Evolutionary conservation across 305 asterid species (phyloP).

Genomic region (Rubia balearica): DNA sequence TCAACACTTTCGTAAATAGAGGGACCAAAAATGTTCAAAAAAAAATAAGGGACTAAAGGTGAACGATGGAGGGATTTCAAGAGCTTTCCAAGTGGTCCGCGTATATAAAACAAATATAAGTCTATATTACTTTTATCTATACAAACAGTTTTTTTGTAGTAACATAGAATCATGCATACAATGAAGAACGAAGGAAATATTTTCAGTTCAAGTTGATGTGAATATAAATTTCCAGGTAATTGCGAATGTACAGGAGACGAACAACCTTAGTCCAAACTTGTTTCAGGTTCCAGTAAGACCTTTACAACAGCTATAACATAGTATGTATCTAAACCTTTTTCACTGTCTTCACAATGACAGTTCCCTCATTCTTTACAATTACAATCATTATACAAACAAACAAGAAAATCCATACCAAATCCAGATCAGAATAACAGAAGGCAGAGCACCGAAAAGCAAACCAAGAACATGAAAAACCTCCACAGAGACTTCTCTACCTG

Average conservation of each 20-base stretch:
- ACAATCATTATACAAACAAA: constrained; percentile 18
- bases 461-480: constrained; percentile 49
- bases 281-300: constrained; percentile 10
- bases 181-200: background rate
- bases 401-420: background rate
- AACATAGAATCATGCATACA: too few relatives aligned
- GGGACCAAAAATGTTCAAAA: too few relatives aligned
- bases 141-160: too few relatives aligned
- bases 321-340: constrained; percentile 18
- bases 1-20: too few relatives aligned
- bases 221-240: background rate
- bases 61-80: too few relatives aligned
- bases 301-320: constrained; percentile 3
- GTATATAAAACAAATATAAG: too few relatives aligned
- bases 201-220: background rate
- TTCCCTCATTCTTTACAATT: constrained; percentile 30
- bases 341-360: constrained; percentile 21
- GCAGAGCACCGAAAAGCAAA: constrained; percentile 62
- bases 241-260: constrained; percentile 11
- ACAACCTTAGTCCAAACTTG: constrained; percentile 12
- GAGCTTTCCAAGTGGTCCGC: too few relatives aligned
- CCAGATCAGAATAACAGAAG: constrained; percentile 56
- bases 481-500: constrained; percentile 60
- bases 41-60: too few relatives aligned
- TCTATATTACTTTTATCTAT: too few relatives aligned